Conservation (phyloP, 208 protist genomes). For the Trypanosoma caninum region DNA sequence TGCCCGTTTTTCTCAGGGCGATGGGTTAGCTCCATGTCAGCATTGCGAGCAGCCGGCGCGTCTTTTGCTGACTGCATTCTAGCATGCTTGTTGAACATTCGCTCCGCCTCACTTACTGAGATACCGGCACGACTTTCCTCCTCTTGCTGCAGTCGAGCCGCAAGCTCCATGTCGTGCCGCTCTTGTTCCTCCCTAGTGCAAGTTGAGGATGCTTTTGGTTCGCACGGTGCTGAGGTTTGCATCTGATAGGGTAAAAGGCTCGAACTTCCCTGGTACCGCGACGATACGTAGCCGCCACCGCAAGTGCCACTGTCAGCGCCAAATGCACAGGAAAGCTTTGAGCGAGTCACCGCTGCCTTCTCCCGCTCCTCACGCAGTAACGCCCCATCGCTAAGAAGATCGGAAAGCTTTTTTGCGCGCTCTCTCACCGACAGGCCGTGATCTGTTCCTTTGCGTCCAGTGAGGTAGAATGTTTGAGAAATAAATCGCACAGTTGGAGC, state of each 20-base stretch:
- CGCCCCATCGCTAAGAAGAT: constrained; percentile 75
- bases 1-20: constrained; percentile 83
- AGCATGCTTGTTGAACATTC: constrained; percentile 60
- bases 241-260: constrained; percentile 10
- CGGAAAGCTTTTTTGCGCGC: constrained; percentile 74
- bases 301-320: constrained; percentile 28
- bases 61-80: not conserved
- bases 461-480: constrained; percentile 81
- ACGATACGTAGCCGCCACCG: constrained; percentile 9
- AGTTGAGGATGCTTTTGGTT: constrained; percentile 11
- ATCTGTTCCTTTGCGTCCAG: constrained; percentile 81
- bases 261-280: constrained; percentile 24
- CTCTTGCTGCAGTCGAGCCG: constrained; percentile 78
- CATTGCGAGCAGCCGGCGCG: constrained; percentile 19
- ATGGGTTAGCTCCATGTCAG: constrained; percentile 67
- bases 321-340: constrained; percentile 57
- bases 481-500: constrained; percentile 66
- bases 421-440: constrained; percentile 87
- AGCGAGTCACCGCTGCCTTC: constrained; percentile 60
- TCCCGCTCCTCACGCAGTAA: constrained; percentile 77
- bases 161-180: constrained; percentile 81
- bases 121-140: constrained; percentile 75
- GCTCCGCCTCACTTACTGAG: constrained; percentile 58
- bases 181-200: constrained; percentile 82
- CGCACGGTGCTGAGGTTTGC: constrained; percentile 2